These are phyloP conservation scores for Microstegium vimineum DNA, from an alignment of 176 grass and related monocot species.

Conservation along the genomic window DNA sequence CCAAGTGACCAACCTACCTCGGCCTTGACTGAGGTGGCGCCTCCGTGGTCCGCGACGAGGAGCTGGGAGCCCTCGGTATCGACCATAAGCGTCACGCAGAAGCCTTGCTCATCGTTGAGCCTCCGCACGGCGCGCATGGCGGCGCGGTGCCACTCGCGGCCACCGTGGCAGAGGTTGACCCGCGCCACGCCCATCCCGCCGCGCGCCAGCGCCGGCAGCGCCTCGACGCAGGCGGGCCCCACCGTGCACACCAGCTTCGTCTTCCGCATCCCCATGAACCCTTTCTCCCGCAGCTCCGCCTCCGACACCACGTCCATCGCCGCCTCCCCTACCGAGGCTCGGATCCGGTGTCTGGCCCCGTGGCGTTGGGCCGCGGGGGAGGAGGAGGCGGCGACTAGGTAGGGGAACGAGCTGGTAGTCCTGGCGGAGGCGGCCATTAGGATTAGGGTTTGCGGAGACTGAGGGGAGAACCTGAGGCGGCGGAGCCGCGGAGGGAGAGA, in stretches of 20 bases:
- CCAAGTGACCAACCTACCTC: conserved; percentile 30
- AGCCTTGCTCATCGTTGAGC: conserved; percentile 59
- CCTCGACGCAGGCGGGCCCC: conserved; percentile 45
- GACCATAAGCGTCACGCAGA: conserved; percentile 71
- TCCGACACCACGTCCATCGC: conserved; percentile 58
- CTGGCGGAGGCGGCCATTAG: conserved; percentile 13
- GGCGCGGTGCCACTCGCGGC: conserved; percentile 51
- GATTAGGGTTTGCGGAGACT: neutral
- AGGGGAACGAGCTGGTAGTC: neutral
- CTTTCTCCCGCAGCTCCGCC: conserved; percentile 67
- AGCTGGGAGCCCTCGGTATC: conserved; percentile 71
- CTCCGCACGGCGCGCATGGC: conserved; percentile 43
- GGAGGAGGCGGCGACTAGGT: neutral
- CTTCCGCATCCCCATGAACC: conserved; percentile 65
- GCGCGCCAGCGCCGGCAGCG: conserved; percentile 51
- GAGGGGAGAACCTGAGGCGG: neutral
- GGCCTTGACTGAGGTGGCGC: conserved; percentile 45
- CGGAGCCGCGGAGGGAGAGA: neutral
- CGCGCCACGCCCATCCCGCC: conserved; percentile 67
- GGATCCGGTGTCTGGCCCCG: neutral
- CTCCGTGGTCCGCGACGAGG: conserved; percentile 53
- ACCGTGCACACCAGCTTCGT: conserved; percentile 74
- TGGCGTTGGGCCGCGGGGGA: neutral
- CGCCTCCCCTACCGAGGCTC: conserved; percentile 2
- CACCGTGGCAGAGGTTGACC: conserved; percentile 69